A percentile compares a stretch with the other conserved stretches of the same genome.
phyloP scores from a whole-genome alignment of 495 filamentous ascomycete species.

The Apodospora peruviana region DNA sequence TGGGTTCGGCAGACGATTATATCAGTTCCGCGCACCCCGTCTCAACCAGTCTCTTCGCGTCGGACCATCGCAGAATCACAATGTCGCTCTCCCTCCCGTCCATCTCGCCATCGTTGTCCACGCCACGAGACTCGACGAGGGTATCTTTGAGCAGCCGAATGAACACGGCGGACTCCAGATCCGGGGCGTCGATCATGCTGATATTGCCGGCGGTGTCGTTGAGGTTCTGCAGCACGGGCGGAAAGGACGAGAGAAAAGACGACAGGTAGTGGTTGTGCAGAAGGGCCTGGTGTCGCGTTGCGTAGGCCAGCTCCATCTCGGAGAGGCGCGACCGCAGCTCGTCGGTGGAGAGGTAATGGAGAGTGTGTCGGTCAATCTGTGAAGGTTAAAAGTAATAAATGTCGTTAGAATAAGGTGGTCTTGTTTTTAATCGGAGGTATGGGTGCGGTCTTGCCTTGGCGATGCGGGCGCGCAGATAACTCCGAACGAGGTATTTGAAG shows the following conservation, averaged over 20 bases:
- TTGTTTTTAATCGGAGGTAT: too few species aligned
- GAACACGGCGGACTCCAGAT: conserved; percentile 77
- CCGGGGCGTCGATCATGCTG: conserved; percentile 87
- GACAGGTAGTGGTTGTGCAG: conserved; percentile 75
- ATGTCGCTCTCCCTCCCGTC: conserved; percentile 76
- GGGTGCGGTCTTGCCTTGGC: conserved; percentile 52
- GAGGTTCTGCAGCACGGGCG: conserved; percentile 64
- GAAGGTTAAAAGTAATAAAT: too few species aligned
- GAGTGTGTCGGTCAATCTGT: conserved; percentile 64
- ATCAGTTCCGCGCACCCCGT: conserved; percentile 78
- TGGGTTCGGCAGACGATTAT: conserved; percentile 46
- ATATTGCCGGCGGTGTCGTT: conserved; percentile 87
- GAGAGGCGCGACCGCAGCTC: conserved; percentile 54
- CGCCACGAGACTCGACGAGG: conserved; percentile 51
- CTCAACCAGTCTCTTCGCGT: conserved; percentile 64
- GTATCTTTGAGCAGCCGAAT: conserved; percentile 62
- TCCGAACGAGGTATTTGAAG: conserved; percentile 83
- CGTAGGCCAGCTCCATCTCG: conserved; percentile 65
- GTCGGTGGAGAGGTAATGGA: conserved; percentile 53
- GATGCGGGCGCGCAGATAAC: conserved; percentile 77
- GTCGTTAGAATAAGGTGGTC: too few species aligned
- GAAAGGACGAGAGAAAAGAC: conserved; percentile 78
- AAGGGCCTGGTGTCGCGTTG: conserved; percentile 73
- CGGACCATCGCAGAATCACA: conserved; percentile 81
- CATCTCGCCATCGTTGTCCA: conserved; percentile 50